Evolutionary conservation across 306 rosid species (phyloP).

Genomic region (Prunus fruticosa): DNA sequence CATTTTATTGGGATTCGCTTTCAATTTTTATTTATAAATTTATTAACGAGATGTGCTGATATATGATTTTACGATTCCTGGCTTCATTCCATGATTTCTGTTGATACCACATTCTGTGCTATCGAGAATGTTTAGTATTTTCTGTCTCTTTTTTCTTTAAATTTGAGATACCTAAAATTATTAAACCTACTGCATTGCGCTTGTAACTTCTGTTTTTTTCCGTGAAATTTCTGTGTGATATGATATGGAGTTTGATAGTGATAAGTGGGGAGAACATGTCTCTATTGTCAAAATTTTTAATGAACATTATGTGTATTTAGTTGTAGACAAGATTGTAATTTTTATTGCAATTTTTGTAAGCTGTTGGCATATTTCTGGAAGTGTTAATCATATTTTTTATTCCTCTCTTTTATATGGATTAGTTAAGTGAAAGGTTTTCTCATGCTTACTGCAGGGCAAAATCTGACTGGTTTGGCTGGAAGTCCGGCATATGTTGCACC

Average conservation of each 20-base stretch:
- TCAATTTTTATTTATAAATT: background rate
- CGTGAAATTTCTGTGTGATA: background rate
- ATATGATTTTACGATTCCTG: background rate
- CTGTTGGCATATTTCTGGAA: background rate
- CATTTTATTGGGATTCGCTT: background rate
- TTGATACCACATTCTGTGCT: background rate
- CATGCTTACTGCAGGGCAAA: conserved; percentile 62
- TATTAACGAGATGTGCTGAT: background rate
- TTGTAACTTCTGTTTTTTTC: no score
- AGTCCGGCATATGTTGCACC: conserved; percentile 99
- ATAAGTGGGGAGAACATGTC: background rate
- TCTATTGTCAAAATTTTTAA: background rate
- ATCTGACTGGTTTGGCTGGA: conserved; percentile 93
- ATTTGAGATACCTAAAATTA: background rate
- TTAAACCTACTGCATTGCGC: background rate
- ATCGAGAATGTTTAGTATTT: background rate
- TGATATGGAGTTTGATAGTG: background rate
- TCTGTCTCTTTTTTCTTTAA: background rate
- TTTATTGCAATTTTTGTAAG: background rate
- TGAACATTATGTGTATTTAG: background rate
- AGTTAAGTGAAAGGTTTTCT: conserved; percentile 18
- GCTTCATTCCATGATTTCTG: background rate
- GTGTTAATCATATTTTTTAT: background rate
- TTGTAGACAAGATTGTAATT: background rate
- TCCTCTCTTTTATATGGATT: background rate